These are phyloP conservation scores for Spiromastix sp. DNA, from an alignment of 2,329 filamentous ascomycete genomes.

Conservation along the genomic window DNA sequence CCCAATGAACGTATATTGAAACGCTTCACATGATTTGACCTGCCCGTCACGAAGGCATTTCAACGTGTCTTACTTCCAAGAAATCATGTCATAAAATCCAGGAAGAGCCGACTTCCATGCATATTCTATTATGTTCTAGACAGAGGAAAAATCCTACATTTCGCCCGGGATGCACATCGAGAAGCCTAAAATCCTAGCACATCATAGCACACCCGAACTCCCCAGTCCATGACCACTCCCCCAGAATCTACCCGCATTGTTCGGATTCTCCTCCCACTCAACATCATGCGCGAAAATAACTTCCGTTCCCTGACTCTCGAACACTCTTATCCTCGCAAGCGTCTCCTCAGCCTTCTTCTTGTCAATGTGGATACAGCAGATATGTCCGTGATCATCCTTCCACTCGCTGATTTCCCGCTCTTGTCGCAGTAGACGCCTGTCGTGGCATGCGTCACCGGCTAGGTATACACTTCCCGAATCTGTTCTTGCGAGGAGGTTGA, in stretches of 20 bases:
- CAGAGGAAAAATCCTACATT: too few species aligned
- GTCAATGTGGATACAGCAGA: slow-evolving; percentile 22
- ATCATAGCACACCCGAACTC: too few species aligned
- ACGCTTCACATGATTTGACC: too few species aligned
- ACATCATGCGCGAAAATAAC: slow-evolving; percentile 24
- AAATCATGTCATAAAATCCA: too few species aligned
- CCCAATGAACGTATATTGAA: too few species aligned
- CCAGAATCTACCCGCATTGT: slow-evolving; percentile 1
- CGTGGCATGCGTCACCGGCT: slow-evolving; percentile 24
- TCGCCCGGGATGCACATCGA: too few species aligned
- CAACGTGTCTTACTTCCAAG: too few species aligned
- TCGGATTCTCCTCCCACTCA: slow-evolving; percentile 17
- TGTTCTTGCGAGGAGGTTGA: slow-evolving; percentile 20
- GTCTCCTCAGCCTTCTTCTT: slow-evolving; percentile 16
- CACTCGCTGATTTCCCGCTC: slow-evolving; percentile 21
- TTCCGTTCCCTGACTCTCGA: slow-evolving; percentile 17
- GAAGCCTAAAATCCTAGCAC: too few species aligned
- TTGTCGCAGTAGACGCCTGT: slow-evolving; percentile 18
- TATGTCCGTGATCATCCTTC: slow-evolving; percentile 15
- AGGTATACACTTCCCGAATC: slow-evolving; percentile 17
- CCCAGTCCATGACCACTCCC: neutral
- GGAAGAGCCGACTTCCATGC: too few species aligned
- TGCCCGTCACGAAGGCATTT: too few species aligned
- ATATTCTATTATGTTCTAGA: too few species aligned
- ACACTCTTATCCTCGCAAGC: slow-evolving; percentile 13